These are phyloP conservation scores for Ustilago hordei DNA, from an alignment of 1,284 basidiomycete species.

Conservation along the genomic window DNA sequence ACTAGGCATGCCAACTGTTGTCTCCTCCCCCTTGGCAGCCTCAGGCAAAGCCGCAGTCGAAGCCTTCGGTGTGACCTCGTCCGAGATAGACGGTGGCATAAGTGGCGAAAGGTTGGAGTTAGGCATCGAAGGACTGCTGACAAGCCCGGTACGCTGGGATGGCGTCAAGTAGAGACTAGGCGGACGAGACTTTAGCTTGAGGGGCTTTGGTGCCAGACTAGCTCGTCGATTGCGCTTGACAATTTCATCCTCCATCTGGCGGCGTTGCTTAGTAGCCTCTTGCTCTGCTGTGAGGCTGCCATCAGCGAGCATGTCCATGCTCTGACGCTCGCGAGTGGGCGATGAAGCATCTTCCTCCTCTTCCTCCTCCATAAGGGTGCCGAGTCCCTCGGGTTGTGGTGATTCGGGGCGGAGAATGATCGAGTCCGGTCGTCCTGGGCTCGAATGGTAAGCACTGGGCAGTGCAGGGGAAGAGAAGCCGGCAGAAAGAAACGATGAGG, in stretches of 20 bases:
- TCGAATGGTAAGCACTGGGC: constrained; percentile 28
- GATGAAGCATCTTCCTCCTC: constrained; percentile 60
- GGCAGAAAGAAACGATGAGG: constrained; percentile 18
- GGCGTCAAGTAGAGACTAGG: constrained; percentile 59
- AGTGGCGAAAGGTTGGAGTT: constrained; percentile 31
- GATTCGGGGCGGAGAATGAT: constrained; percentile 47
- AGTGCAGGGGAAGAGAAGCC: constrained; percentile 37
- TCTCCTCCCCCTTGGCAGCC: constrained; percentile 12
- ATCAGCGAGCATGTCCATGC: constrained; percentile 39
- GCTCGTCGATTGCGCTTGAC: constrained; percentile 55
- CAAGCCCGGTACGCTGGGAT: constrained; percentile 23
- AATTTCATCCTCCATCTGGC: constrained; percentile 51
- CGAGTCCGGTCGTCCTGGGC: constrained; percentile 47
- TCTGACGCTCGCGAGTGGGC: constrained; percentile 43
- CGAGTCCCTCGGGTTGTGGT: constrained; percentile 51
- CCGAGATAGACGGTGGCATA: constrained; percentile 14
- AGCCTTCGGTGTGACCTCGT: constrained; percentile 32
- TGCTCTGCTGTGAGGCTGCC: constrained; percentile 20
- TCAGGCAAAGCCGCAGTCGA: constrained; percentile 12
- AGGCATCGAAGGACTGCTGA: constrained; percentile 48
- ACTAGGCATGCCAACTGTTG: constrained; percentile 15
- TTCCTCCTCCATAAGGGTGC: constrained; percentile 63
- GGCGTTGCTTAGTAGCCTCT: constrained; percentile 39
- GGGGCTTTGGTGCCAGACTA: constrained; percentile 57
- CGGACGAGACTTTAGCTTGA: constrained; percentile 64